Evolutionary conservation across 2,329 filamentous ascomycete species (phyloP).

Genomic region (Didymella segeticola): DNA sequence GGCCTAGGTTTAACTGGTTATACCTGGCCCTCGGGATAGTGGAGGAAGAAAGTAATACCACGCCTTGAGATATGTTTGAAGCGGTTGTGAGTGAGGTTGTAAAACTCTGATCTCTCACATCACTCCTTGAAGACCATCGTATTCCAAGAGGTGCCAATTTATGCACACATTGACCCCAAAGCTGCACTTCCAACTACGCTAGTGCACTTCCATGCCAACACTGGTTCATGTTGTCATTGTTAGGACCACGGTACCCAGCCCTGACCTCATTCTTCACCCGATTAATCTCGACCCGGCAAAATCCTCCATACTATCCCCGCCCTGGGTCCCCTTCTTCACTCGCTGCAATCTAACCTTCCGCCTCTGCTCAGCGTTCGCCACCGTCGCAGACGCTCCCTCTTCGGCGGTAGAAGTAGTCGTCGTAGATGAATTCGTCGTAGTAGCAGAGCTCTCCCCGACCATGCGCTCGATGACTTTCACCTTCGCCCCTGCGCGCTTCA

Average conservation of each 20-base stretch:
- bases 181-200: too few relatives aligned
- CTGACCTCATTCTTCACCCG: slow-evolving; percentile 1
- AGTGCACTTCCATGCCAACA: too few relatives aligned
- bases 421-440: too few relatives aligned
- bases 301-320: slow-evolving; percentile 44
- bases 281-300: slow-evolving; percentile 39
- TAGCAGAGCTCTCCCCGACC: slow-evolving; percentile 49
- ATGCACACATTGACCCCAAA: too few relatives aligned
- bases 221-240: too few relatives aligned
- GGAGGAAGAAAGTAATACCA: slow-evolving; percentile 38
- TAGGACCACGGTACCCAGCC: too few relatives aligned
- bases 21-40: slow-evolving; percentile 29
- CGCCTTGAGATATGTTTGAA: too few relatives aligned
- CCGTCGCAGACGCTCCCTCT: background rate
- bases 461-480: slow-evolving; percentile 83
- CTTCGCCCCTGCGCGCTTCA: slow-evolving; percentile 84
- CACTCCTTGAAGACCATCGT: too few relatives aligned
- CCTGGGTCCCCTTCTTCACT: slow-evolving; percentile 23
- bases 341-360: slow-evolving; percentile 26
- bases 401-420: too few relatives aligned
- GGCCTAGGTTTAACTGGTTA: slow-evolving; percentile 21
- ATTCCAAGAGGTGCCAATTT: too few relatives aligned
- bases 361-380: slow-evolving; percentile 41
- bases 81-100: too few relatives aligned
- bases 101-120: too few relatives aligned